A percentile compares a stretch with the other conserved stretches of the same genome.
These are phyloP conservation scores for Colletotrichum filicis DNA, from an alignment of 2,329 filamentous ascomycete genomes.

Conservation along the genomic window DNA sequence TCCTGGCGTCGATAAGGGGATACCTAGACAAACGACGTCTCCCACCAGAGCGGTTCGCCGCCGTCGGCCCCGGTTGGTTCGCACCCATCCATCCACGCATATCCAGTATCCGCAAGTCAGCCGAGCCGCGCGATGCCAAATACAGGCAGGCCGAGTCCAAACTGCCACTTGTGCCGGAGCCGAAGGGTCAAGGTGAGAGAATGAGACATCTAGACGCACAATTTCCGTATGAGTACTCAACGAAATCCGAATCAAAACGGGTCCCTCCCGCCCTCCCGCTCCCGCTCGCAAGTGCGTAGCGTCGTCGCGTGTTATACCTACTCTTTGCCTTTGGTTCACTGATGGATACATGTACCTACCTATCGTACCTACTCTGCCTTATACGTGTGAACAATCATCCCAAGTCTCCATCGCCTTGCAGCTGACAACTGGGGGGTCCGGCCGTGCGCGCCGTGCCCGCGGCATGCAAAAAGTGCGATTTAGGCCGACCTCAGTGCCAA, in stretches of 20 bases:
- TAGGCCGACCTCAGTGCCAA: slow-evolving; percentile 50
- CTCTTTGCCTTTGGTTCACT: background rate
- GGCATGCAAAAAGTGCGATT: slow-evolving; percentile 47
- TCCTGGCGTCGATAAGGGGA: background rate
- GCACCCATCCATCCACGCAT: background rate
- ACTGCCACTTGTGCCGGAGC: slow-evolving; percentile 53
- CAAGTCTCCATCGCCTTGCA: background rate
- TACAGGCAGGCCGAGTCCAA: slow-evolving; percentile 52
- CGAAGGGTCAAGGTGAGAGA: slow-evolving; percentile 52
- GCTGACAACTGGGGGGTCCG: slow-evolving; percentile 15
- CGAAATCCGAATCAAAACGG: background rate
- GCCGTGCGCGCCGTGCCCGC: too few species aligned
- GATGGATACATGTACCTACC: background rate
- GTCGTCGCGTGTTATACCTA: background rate
- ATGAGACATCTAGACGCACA: background rate
- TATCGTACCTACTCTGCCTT: background rate
- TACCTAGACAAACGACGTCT: background rate
- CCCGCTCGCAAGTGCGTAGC: background rate
- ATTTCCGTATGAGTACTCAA: background rate
- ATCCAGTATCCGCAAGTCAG: background rate
- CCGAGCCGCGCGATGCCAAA: slow-evolving; percentile 48
- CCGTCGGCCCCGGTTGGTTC: background rate
- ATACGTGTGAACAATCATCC: background rate
- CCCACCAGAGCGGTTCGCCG: background rate
- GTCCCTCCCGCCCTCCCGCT: background rate